Conservation (phyloP, 176 grass and related monocot species). For the Paspalum notatum region DNA sequence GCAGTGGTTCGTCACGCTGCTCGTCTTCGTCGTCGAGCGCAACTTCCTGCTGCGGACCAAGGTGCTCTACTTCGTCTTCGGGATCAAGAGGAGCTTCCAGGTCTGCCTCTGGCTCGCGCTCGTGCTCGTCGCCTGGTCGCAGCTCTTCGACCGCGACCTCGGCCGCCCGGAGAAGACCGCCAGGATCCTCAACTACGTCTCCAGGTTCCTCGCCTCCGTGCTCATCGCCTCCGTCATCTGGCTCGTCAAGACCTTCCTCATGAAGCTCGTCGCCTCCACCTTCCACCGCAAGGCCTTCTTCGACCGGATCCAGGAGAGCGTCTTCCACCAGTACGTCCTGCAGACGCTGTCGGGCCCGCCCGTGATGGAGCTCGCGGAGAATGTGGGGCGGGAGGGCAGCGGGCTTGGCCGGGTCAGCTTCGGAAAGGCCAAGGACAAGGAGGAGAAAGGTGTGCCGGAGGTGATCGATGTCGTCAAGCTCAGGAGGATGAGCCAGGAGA, state of each 20-base stretch:
- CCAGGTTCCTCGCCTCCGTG: constrained; percentile 62
- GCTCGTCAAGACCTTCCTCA: constrained; percentile 78
- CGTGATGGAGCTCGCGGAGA: constrained; percentile 80
- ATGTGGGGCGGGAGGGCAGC: constrained; percentile 61
- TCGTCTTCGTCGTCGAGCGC: constrained; percentile 83
- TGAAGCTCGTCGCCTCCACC: constrained; percentile 86
- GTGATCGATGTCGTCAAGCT: constrained; percentile 75
- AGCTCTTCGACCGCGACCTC: constrained; percentile 59
- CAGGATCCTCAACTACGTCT: constrained; percentile 67
- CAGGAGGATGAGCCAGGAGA: constrained; percentile 84
- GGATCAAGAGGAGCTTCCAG: constrained; percentile 78
- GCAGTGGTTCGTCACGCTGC: constrained; percentile 57
- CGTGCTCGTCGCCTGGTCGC: constrained; percentile 74
- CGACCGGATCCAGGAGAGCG: constrained; percentile 91
- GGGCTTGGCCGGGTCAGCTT: constrained; percentile 63
- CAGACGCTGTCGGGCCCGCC: constrained; percentile 81
- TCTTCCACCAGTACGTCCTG: constrained; percentile 92
- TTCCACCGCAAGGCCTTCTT: constrained; percentile 95
- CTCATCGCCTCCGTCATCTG: constrained; percentile 70
- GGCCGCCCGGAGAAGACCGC: constrained; percentile 45
- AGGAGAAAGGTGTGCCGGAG: constrained; percentile 51
- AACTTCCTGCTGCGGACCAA: constrained; percentile 94
- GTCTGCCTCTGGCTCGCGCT: constrained; percentile 76
- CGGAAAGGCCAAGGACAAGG: constrained; percentile 58
- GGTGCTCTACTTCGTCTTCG: constrained; percentile 95